phyloP scores from a whole-genome alignment of 2,329 filamentous ascomycete genomes.

The Diplodia seriata region DNA sequence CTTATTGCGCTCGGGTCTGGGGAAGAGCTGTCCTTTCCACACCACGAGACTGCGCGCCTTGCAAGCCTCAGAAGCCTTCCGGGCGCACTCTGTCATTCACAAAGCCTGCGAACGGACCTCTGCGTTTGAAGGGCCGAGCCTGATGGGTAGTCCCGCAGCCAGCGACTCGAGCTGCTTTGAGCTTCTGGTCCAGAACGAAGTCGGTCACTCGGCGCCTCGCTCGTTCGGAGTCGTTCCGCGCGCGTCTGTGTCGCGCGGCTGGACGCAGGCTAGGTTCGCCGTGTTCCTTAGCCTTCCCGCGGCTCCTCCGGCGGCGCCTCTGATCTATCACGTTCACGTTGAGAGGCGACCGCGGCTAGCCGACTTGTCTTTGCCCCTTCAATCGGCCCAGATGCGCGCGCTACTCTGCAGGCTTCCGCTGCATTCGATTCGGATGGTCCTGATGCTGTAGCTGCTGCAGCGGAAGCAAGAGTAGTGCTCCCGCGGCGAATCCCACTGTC shows the following conservation, averaged over 20 bases:
- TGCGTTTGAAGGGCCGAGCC: not conserved
- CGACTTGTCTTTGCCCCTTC: not conserved
- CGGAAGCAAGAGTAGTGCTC: not conserved
- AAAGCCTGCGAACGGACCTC: not conserved
- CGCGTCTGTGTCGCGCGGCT: not conserved
- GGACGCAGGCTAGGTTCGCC: not conserved
- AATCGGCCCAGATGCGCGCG: not conserved
- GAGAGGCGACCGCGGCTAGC: not conserved
- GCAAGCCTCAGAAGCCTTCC: not conserved
- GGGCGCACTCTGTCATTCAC: not conserved
- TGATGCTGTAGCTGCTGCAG: not conserved
- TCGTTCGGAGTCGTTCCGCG: not conserved
- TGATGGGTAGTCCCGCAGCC: not conserved
- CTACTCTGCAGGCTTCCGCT: not conserved
- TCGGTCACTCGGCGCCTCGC: not conserved
- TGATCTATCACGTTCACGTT: not conserved
- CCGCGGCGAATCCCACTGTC: not conserved
- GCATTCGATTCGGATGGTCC: not conserved
- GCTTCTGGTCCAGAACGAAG: not conserved
- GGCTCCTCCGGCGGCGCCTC: not conserved
- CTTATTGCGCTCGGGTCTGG: not conserved
- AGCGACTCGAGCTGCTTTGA: not conserved
- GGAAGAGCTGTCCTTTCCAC: not conserved
- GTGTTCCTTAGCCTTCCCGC: not conserved
- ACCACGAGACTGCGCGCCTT: constrained; percentile 22